phyloP scores from a whole-genome alignment of 2,329 filamentous ascomycete genomes.

The Tricladium varicosporioides region DNA sequence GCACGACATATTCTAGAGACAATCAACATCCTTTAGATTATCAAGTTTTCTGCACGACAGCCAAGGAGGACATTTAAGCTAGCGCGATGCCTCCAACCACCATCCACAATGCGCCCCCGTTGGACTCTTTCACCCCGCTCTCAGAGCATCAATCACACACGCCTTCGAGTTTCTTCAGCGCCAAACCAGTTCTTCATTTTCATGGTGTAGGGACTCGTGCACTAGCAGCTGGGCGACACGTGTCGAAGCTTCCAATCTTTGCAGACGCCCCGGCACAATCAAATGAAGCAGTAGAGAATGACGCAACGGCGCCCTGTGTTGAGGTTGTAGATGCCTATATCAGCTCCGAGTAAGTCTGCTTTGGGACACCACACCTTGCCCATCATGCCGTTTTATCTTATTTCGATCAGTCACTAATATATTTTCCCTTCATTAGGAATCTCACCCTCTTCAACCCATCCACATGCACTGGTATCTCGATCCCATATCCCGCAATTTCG shows the following conservation, averaged over 20 bases:
- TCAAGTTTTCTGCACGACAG: too few species aligned
- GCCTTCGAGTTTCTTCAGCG: conserved; percentile 68
- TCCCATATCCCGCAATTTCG: conserved; percentile 72
- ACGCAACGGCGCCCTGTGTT: conserved; percentile 8
- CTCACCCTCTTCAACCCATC: conserved; percentile 63
- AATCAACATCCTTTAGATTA: too few species aligned
- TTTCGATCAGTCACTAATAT: conserved; percentile 9
- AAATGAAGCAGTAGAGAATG: conserved; percentile 27
- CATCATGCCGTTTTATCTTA: neutral
- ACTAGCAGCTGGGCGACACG: conserved; percentile 54
- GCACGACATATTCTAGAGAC: too few species aligned
- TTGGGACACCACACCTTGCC: conserved; percentile 1
- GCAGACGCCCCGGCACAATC: conserved; percentile 37
- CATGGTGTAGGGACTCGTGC: conserved; percentile 57
- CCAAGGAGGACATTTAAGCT: too few species aligned
- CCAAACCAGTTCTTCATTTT: conserved; percentile 69
- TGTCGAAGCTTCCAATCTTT: conserved; percentile 51
- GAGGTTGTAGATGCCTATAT: conserved; percentile 54
- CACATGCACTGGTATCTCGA: conserved; percentile 59
- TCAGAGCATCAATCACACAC: conserved; percentile 71
- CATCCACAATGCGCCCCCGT: conserved; percentile 54
- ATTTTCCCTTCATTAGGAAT: conserved; percentile 38
- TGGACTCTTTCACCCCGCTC: conserved; percentile 61
- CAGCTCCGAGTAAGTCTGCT: conserved; percentile 50
- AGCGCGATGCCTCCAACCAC: conserved; percentile 42